These are phyloP conservation scores for Echites panduratus DNA, from an alignment of 257 asterid genomes.

Conservation along the genomic window DNA sequence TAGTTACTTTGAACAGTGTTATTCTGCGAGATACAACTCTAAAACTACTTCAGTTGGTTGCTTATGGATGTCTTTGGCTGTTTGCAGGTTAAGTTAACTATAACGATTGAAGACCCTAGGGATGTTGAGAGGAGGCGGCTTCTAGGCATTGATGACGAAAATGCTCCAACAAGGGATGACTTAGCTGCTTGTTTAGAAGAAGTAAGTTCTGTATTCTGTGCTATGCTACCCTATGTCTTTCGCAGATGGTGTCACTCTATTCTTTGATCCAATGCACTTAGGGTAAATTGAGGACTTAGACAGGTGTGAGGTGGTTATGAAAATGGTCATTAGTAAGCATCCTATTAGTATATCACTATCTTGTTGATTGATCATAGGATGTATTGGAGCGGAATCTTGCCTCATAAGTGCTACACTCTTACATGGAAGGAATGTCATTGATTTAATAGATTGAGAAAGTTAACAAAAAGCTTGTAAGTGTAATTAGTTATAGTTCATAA, in stretches of 20 bases:
- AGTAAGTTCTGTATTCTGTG: conserved; percentile 30
- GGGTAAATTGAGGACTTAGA: background rate
- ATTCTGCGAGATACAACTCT: no score
- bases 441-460: background rate
- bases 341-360: background rate
- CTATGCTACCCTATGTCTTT: background rate
- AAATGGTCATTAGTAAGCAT: background rate
- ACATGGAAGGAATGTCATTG: background rate
- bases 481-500: background rate
- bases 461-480: background rate
- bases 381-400: background rate
- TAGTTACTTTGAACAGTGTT: background rate
- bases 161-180: conserved; percentile 92
- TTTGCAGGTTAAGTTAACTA: conserved; percentile 69
- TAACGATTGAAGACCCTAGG: conserved; percentile 94
- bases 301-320: background rate
- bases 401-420: background rate
- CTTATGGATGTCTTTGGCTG: background rate
- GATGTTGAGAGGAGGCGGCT: conserved; percentile 89
- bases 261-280: background rate
- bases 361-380: background rate
- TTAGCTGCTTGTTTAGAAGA: conserved; percentile 74
- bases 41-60: background rate
- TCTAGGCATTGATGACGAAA: conserved; percentile 89
- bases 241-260: background rate